Percentiles rank a stretch among this genome's conserved stretches.
phyloP scores from a whole-genome alignment of 2,329 filamentous ascomycete species.

The Tolypocladium paradoxum region DNA sequence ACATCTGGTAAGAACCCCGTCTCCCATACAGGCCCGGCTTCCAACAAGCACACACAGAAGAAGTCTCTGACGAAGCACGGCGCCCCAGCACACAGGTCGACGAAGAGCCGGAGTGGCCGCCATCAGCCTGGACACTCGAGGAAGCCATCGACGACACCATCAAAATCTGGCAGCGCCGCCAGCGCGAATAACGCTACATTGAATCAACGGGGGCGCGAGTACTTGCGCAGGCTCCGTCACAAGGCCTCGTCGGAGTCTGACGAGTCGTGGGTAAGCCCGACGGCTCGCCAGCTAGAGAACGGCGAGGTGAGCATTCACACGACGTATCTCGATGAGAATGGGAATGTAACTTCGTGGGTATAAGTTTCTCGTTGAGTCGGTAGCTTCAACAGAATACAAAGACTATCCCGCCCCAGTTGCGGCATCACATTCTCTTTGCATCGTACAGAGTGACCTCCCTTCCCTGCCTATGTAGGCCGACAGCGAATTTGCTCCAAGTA shows the following conservation, averaged over 20 bases:
- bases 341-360: background rate
- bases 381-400: background rate
- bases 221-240: background rate
- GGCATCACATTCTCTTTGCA: background rate
- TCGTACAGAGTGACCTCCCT: background rate
- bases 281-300: slow-evolving; percentile 6
- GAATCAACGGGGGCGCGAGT: background rate
- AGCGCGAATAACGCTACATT: background rate
- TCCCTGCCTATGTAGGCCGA: background rate
- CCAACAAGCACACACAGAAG: too few species aligned
- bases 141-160: background rate
- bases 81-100: background rate
- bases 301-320: background rate
- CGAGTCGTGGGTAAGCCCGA: slow-evolving; percentile 9
- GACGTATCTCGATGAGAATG: background rate
- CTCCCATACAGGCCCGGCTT: too few species aligned
- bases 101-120: background rate
- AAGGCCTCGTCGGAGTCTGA: slow-evolving; percentile 4
- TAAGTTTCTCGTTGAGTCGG: background rate
- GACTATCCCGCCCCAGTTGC: background rate
- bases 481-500: background rate
- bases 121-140: background rate
- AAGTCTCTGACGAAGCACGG: too few species aligned
- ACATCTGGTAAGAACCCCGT: background rate
- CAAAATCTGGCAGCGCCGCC: background rate